Evolutionary conservation across 2,329 filamentous ascomycete species (phyloP).

Genomic region (Spiromastix sp.): DNA sequence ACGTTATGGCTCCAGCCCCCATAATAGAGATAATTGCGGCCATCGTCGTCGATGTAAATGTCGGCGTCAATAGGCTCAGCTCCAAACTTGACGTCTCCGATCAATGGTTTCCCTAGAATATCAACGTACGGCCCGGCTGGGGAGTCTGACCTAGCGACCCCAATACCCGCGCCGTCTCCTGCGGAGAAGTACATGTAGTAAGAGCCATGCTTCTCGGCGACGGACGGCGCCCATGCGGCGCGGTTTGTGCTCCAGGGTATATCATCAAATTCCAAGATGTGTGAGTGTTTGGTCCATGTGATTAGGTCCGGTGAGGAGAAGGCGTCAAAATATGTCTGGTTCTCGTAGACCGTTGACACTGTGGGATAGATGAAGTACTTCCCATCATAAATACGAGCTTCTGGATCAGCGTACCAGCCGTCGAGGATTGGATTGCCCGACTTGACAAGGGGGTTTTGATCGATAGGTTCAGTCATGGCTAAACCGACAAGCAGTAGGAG

Average conservation of each 20-base stretch:
- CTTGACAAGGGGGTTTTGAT: not conserved
- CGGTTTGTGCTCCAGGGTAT: slow-evolving; percentile 35
- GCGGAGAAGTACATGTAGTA: slow-evolving; percentile 44
- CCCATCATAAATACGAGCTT: slow-evolving; percentile 36
- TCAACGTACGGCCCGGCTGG: slow-evolving; percentile 34
- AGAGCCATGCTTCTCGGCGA: slow-evolving; percentile 33
- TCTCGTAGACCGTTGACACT: slow-evolving; percentile 33
- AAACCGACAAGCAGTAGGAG: not conserved
- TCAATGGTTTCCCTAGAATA: slow-evolving; percentile 32
- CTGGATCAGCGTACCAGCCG: slow-evolving; percentile 44
- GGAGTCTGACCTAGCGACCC: slow-evolving; percentile 28
- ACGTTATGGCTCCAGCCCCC: slow-evolving; percentile 35
- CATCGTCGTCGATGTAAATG: slow-evolving; percentile 34
- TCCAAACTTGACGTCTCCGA: slow-evolving; percentile 35
- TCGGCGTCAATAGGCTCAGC: slow-evolving; percentile 41
- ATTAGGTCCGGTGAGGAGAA: slow-evolving; percentile 42
- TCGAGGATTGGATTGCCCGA: slow-evolving; percentile 37
- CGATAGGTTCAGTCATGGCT: not conserved
- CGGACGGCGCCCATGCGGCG: slow-evolving; percentile 41
- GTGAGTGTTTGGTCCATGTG: slow-evolving; percentile 39
- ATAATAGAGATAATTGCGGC: slow-evolving; percentile 35
- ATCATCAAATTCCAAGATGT: slow-evolving; percentile 31
- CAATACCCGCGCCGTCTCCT: slow-evolving; percentile 38
- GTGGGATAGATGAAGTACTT: slow-evolving; percentile 43
- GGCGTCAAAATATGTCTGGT: slow-evolving; percentile 42